Base-by-base conservation (phyloP, 257 asterid genomes). In the Lycium barbarum region DNA sequence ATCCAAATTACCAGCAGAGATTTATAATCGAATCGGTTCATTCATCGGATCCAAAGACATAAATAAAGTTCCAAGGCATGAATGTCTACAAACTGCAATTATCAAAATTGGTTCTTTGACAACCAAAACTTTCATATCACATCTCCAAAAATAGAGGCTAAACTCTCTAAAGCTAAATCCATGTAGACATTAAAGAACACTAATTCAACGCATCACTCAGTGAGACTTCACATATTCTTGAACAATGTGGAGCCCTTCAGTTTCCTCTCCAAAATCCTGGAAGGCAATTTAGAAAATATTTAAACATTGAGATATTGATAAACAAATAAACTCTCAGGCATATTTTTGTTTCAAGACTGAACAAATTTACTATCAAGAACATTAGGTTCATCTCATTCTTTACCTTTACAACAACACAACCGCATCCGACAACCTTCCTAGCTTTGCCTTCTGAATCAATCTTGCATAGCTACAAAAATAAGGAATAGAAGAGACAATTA, bases 391-490 rank as follows among this genome's bases (percentile, higher is more conserved):
- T 22, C 82, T 76, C 63, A 76, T 33, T 53, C 15, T 76, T 0
- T 83, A 93, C 98, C 95, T 93, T 90, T 81, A 93, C 97, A 36
- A 93, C 98, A 51, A 91, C 93, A 47, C 97, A 92, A 57, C 91
- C 68, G 22, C 94, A 91, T 0, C 98, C 98, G 4, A 90, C 95
- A 12, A 93, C 94, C 89, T 93, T 93, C 94, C 96, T 90, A 8
- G 98, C 97, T 84, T 93, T 93, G 13, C 97, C 98, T 86, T 91
- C 98, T 0, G 96, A 86, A 67, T 95, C 97, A 9, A 95, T 93
- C 93, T 93, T 92, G 88, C 98, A 92, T 10, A 93, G 88, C 98
- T 93, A 91, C 61, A 84, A 51, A 67, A 68, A 10, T 45, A 22
- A 7, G 74, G 1, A 72, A 33, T 1, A 20, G n/a, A 7, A 45